Percentiles rank a stretch among this genome's conserved stretches.
Evolutionary conservation across 2,329 filamentous ascomycete genomes (phyloP).

Genomic region (Hypoxylon sp.): DNA sequence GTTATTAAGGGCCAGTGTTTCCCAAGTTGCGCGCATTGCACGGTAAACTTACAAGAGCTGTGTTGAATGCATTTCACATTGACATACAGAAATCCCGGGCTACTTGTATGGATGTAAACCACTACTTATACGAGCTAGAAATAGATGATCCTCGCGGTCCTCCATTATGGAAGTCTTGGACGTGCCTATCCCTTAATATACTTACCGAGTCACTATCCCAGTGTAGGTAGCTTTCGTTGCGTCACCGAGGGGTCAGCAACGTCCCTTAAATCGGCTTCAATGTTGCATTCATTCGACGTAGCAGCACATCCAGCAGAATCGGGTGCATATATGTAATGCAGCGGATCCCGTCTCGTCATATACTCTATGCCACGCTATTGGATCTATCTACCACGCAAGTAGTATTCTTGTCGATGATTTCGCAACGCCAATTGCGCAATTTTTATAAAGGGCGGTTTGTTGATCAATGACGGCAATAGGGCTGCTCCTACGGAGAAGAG

Average conservation of each 20-base stretch:
- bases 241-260: conserved; percentile 33
- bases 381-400: conserved; percentile 19
- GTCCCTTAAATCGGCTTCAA: conserved; percentile 33
- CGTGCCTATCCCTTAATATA: conserved; percentile 17
- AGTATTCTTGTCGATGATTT: conserved; percentile 31
- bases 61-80: not conserved
- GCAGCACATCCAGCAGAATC: conserved; percentile 7
- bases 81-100: not conserved
- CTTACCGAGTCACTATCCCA: conserved; percentile 27
- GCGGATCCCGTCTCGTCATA: conserved; percentile 30
- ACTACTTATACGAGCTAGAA: conserved; percentile 7
- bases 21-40: not conserved
- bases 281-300: conserved; percentile 36
- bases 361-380: conserved; percentile 30
- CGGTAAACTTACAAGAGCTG: not conserved
- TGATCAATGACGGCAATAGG: conserved; percentile 41
- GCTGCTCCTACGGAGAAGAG: conserved; percentile 28
- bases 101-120: not conserved
- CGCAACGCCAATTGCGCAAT: conserved; percentile 40
- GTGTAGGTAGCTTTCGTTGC: conserved; percentile 27
- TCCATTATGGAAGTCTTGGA: conserved; percentile 4
- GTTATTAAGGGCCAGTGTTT: not conserved
- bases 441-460: conserved; percentile 26
- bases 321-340: conserved; percentile 35
- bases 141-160: not conserved